phyloP scores from a whole-genome alignment of 2,329 filamentous ascomycete species.

The Emericellopsis cladophorae region DNA sequence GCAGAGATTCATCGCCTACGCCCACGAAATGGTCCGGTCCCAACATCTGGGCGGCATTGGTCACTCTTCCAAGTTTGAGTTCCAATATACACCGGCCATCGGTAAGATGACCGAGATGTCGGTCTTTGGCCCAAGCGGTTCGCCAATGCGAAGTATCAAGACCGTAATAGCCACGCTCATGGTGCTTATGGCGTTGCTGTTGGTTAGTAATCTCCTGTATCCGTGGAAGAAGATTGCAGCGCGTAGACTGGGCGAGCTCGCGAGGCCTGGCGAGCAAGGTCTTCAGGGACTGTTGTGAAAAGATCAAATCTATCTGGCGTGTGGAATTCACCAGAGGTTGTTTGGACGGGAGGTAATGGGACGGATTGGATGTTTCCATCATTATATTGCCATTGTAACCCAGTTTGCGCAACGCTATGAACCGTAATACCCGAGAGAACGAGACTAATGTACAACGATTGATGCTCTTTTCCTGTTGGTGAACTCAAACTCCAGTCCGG shows the following conservation, averaged over 20 bases:
- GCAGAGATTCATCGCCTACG: conserved; percentile 13
- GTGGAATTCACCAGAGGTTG: too few relatives aligned
- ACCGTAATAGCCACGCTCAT: conserved; percentile 28
- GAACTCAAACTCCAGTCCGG: too few relatives aligned
- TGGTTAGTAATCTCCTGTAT: conserved; percentile 1
- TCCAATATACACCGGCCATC: conserved; percentile 52
- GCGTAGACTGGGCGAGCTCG: conserved; percentile 10
- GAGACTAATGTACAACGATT: too few relatives aligned
- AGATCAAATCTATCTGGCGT: not conserved
- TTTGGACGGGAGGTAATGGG: too few relatives aligned
- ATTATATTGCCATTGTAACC: too few relatives aligned
- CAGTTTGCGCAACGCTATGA: too few relatives aligned
- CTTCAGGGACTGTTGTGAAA: not conserved
- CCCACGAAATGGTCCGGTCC: conserved; percentile 44
- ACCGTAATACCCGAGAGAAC: too few relatives aligned
- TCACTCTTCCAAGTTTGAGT: conserved; percentile 50
- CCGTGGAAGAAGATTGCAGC: conserved; percentile 7
- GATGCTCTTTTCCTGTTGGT: too few relatives aligned
- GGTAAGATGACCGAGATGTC: conserved; percentile 21
- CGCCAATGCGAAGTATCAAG: conserved; percentile 11
- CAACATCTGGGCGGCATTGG: conserved; percentile 49
- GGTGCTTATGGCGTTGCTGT: conserved; percentile 19
- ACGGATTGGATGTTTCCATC: too few relatives aligned
- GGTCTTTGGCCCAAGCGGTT: conserved; percentile 12
- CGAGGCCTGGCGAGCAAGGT: not conserved